Base-by-base conservation (phyloP, 2,329 filamentous ascomycete species). In the Pseudogymnoascus destructans region DNA sequence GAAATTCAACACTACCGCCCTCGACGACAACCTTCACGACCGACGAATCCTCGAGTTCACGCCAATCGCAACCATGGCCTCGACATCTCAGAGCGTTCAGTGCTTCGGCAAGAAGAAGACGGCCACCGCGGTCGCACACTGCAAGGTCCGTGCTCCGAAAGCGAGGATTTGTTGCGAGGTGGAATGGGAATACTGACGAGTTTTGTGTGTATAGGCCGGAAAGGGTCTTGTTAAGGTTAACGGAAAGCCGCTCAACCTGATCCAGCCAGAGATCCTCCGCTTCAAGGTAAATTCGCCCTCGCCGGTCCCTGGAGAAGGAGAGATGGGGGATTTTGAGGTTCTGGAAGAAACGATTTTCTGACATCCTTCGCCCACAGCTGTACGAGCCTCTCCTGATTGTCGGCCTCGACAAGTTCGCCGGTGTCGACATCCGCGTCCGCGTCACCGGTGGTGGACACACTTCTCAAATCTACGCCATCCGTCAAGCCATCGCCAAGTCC, bases 41-140 rank as follows among this genome's bases (percentile, higher is more conserved):
- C 52, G 35, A 40, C 56, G 25, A 57, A 40, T 57, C 23, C 38
- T 42, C 33, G 38, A 57, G 55, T 32, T 49, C 55, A 35, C 57
- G 52, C 59, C 59, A 59, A 61, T 38, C 57, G 52, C 52, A 59
- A 65, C 55, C 58, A 70, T 70, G 69, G 64, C 69, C 84, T 85
- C 87, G 76, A 79, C 84, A 71, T 79, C 81, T 70, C 85, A 87
- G 79, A 87, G 83, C 77, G 87, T 90, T 72, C 90, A 95, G 84
- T 95, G 90, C 87, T 96, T 97, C 87, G 91, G 91, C 86, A 96
- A 96, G 86, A 91, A 91, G 84, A 89, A 88, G 83, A 90, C 65
- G 66, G 85, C 85, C 69, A 82, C 79, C 64, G 79, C 79, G 69
- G 85, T 89, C 75, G 85, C 85, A 72, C 84, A 87, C 77, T 87